Evolutionary conservation across 192 early-diverging fungal genomes (phyloP).

Genomic region (Podila minutissima): DNA sequence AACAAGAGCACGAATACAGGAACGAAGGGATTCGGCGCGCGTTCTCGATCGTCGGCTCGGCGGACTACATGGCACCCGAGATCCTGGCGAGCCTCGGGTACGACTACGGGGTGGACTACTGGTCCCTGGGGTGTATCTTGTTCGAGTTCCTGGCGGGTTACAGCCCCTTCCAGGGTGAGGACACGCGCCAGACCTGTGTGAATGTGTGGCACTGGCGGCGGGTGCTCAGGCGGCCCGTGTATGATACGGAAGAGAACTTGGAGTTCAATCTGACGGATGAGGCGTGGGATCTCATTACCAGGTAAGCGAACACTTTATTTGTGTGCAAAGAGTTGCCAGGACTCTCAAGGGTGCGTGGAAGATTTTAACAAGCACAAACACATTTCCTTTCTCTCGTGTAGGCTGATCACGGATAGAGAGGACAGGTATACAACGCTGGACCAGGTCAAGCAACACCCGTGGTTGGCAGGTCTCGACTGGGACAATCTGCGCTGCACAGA

Average conservation of each 20-base stretch:
- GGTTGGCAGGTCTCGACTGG: constrained; percentile 49
- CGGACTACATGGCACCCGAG: constrained; percentile 92
- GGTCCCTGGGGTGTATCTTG: constrained; percentile 81
- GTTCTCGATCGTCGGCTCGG: constrained; percentile 87
- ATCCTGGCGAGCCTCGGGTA: constrained; percentile 74
- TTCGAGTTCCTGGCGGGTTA: constrained; percentile 78
- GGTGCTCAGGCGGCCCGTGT: constrained; percentile 83
- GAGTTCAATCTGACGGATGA: constrained; percentile 81
- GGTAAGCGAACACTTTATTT: background rate
- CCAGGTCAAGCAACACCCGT: constrained; percentile 35
- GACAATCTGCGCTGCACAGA: constrained; percentile 56
- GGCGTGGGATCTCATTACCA: constrained; percentile 81
- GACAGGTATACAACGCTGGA: constrained; percentile 58
- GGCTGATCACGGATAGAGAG: constrained; percentile 61
- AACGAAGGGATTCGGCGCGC: constrained; percentile 69
- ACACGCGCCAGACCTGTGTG: constrained; percentile 77
- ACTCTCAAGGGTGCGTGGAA: background rate
- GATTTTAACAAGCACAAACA: background rate
- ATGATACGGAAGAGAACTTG: constrained; percentile 73
- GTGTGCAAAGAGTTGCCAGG: too few relatives aligned
- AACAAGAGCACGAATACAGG: constrained; percentile 7
- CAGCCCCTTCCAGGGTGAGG: constrained; percentile 80
- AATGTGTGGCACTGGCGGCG: constrained; percentile 87
- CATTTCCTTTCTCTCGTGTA: constrained; percentile 2
- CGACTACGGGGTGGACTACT: constrained; percentile 79